A percentile compares a stretch with the other conserved stretches of the same genome.
phyloP scores from a whole-genome alignment of 2,329 filamentous ascomycete genomes.

The Mycosphaerella arachidis region DNA sequence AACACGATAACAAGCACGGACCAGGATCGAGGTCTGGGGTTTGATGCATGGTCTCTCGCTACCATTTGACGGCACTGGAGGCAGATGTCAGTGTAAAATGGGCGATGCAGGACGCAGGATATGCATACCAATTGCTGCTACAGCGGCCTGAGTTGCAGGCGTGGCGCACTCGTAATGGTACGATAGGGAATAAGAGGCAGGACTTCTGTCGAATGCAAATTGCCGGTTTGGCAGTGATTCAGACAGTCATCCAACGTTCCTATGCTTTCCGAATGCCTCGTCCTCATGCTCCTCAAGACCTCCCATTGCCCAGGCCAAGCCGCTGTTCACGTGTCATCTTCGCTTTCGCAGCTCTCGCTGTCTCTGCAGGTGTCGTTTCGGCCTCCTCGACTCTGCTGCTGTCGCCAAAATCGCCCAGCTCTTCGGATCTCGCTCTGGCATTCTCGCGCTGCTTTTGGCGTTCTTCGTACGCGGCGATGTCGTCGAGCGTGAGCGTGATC shows the following conservation, averaged over 20 bases:
- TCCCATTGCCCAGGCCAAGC: conserved; percentile 22
- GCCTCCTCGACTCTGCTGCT: conserved; percentile 19
- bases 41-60: no score
- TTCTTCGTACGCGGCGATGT: conserved; percentile 32
- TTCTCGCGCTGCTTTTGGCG: conserved; percentile 29
- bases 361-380: conserved; percentile 21
- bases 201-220: no score
- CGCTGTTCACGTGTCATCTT: conserved; percentile 28
- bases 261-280: neutral
- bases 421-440: conserved; percentile 16
- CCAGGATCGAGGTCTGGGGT: no score
- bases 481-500: conserved; percentile 33
- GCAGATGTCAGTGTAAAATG: no score
- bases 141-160: no score
- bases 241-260: no score
- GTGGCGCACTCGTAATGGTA: no score
- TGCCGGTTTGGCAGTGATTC: no score
- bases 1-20: no score
- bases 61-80: no score
- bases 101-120: no score
- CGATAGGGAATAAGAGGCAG: neutral
- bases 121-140: no score
- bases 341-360: conserved; percentile 24
- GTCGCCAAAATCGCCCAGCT: conserved; percentile 15
- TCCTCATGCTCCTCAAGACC: neutral